Percentiles rank a stretch among this genome's conserved stretches.
Conservation (phyloP, 768 basidiomycete species). For the Trametes punicea region DNA sequence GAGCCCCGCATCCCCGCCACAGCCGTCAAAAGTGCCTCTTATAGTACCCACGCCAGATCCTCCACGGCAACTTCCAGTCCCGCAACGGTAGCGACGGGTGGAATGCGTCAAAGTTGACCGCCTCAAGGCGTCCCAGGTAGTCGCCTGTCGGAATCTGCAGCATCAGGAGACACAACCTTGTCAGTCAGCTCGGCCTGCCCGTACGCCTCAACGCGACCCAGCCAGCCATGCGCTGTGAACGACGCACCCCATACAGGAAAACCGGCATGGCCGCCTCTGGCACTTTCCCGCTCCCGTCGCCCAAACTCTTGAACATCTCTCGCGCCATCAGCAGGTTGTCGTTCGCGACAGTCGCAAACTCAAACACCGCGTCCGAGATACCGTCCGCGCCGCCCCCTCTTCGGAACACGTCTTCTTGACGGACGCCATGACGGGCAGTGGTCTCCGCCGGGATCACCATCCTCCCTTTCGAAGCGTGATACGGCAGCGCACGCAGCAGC, state of each 20-base stretch:
- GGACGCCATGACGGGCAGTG: constrained; percentile 72
- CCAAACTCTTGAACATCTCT: constrained; percentile 56
- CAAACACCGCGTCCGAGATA: constrained; percentile 76
- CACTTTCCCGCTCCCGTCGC: constrained; percentile 45
- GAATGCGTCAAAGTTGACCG: constrained; percentile 70
- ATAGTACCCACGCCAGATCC: constrained; percentile 56
- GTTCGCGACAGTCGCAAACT: constrained; percentile 78
- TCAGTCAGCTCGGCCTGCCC: constrained; percentile 16
- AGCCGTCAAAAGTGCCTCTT: constrained; percentile 35
- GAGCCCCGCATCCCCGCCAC: not conserved
- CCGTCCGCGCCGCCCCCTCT: constrained; percentile 50
- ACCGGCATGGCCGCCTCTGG: constrained; percentile 63
- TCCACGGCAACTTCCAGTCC: constrained; percentile 79
- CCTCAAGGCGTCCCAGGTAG: constrained; percentile 65
- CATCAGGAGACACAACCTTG: constrained; percentile 2
- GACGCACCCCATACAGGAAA: constrained; percentile 68
- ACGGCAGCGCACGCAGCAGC: constrained; percentile 73
- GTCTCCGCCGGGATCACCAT: constrained; percentile 81
- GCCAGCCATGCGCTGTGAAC: constrained; percentile 4
- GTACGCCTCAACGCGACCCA: too few species aligned
- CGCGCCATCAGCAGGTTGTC: constrained; percentile 77
- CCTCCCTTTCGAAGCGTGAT: constrained; percentile 65
- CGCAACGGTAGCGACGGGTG: constrained; percentile 56
- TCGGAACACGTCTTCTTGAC: constrained; percentile 76
- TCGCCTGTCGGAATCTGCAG: constrained; percentile 62